Conservation (phyloP, 257 asterid species). For the Fraxinus cuspidata region DNA sequence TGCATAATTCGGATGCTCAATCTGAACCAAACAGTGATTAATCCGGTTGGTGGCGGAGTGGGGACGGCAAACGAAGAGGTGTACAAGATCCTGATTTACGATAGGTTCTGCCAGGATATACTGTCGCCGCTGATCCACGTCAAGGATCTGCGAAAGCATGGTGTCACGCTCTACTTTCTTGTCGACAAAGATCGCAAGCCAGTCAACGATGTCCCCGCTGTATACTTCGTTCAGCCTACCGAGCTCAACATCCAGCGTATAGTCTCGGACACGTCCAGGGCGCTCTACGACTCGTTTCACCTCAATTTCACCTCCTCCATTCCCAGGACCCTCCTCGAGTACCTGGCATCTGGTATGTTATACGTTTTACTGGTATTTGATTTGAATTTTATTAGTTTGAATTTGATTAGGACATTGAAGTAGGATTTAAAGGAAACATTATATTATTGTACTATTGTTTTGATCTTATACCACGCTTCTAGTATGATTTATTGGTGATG, state of each 20-base stretch:
- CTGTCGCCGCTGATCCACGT: conserved; percentile 96
- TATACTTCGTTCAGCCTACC: conserved; percentile 86
- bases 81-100: conserved; percentile 96
- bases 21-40: conserved; percentile 83
- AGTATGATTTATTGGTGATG: neutral
- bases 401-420: neutral
- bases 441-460: conserved; percentile 21
- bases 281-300: conserved; percentile 84
- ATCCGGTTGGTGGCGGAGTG: conserved; percentile 43
- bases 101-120: conserved; percentile 86
- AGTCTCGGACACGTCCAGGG: conserved; percentile 66
- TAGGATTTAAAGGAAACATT: neutral
- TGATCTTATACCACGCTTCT: neutral
- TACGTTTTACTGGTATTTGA: neutral
- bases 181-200: conserved; percentile 97
- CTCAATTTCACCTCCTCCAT: conserved; percentile 93
- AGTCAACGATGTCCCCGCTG: conserved; percentile 93
- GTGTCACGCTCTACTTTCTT: conserved; percentile 91
- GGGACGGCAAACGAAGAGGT: conserved; percentile 83
- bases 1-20: conserved; percentile 93
- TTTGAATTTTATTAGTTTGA: conserved; percentile 18
- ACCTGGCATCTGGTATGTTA: conserved; percentile 77
- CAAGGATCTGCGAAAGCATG: conserved; percentile 96
- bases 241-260: conserved; percentile 70
- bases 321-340: conserved; percentile 88